Base-by-base conservation (phyloP, 1,284 basidiomycete species). In the Flammula alnicola region DNA sequence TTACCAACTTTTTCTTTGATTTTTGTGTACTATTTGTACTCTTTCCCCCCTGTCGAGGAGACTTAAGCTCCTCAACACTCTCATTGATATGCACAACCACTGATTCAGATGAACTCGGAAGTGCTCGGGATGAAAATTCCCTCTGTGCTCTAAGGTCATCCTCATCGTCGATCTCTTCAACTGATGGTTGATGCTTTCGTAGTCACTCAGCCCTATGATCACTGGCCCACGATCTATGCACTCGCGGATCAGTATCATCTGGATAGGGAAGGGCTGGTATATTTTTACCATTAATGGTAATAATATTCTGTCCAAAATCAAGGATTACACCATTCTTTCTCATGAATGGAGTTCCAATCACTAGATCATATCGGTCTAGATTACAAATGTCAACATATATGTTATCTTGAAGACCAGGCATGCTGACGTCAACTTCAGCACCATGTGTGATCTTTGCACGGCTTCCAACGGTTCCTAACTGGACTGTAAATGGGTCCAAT, bases 321-420 rank as follows among this genome's bases (percentile, higher is more conserved):
- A 62, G 25, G 0, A 42, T 20, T 0, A 60, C 55, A 4, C 52
- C 50, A 29, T 59, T 36, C 2, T 14, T 12, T 1, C 36, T 6
- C 54, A 61, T 58, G 27, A 51, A 61, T 1, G 59, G 55, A 0
- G 46, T 54, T 3, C 59, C 54, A 3, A 60, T 53, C 0, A 61
- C 52, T 54, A 59, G 49, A 20, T 60, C 51, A 32, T 61, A 62
- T 5, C 38, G 20, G 40, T 62, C 49, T 1, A 60, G 46, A 25
- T 61, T 60, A 11, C 46, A 52, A 19, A 59, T 40, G 17, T 60
- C 58, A 3, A 58, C 25, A 17, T 62, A 60, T 19, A 37, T 32
- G 5, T 3, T 17, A 5, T 14, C 25, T 2, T 39, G 43, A 17
- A 32, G 20, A 0, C 44, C 43, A 2, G 43, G 40, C n/a, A 55